Evolutionary conservation across 208 protist species (phyloP), one percentile per base, ranked within the genome.

Genomic region (Trypanosoma mega): DNA sequence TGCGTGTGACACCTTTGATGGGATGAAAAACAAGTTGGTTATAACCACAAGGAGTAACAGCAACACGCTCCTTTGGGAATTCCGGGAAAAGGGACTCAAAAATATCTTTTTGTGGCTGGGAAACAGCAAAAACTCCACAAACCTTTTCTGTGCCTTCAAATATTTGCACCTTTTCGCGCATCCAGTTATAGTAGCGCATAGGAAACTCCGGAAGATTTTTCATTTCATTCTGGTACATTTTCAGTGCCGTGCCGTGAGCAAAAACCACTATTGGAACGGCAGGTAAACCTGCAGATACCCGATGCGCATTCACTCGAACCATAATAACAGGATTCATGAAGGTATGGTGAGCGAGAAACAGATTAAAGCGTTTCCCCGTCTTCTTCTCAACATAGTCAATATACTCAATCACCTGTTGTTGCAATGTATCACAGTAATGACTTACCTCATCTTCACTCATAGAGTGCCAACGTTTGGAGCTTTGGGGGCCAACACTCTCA

Each of bases 251-350:
- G 0, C 83, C 83, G 55, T 90, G 83, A 7, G 80, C 83, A 68
- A 90, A 90, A 0, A 85, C 77, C 6, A 83, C 74, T 16, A 90
- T 59, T 8, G 83, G 83, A 14, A 82, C 83, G 21, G 58, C 30
- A 7, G 64, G 30, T 52, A 75, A 73, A 2, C 83, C 83, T 18
- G 62, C 56, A 1, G 63, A 68, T 6, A 39, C 56, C 31, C 83
- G 74, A n/a, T 53, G 54, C 14, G 68, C 71, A 64, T 87, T 87
- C 46, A 90, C 82, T 39, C 84, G 55, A 12, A 66, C 67, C 55
- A 90, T 58, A 30, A 90, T 85, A n/a, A 85, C 76, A 1, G 83
- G 83, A 54, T 90, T 90, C 80, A 87, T 85, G 68, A 90, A 90
- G 60, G 68, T 80, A 62, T 90, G 83, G 45, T 90, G 83, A 9